Conservation (phyloP, 2,329 filamentous ascomycete species). For the Pseudocercospora pini-densiflorae region DNA sequence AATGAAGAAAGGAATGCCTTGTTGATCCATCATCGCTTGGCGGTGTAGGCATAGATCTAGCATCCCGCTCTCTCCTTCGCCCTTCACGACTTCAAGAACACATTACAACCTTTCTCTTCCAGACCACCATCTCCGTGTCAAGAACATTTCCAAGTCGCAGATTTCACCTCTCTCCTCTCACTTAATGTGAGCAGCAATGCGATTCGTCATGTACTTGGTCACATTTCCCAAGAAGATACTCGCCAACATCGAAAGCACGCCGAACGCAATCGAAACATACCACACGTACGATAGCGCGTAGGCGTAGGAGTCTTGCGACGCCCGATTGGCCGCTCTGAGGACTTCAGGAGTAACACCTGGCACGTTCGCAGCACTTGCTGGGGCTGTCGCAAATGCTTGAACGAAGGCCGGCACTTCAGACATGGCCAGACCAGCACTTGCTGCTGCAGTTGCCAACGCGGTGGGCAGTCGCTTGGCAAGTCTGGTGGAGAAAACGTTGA, state of each 20-base stretch:
- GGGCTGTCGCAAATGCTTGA: constrained; percentile 14
- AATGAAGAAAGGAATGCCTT: no score
- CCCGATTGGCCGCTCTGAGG: constrained; percentile 16
- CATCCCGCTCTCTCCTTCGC: no score
- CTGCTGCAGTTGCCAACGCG: constrained; percentile 52
- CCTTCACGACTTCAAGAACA: no score
- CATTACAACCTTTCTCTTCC: no score
- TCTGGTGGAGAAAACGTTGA: constrained; percentile 55
- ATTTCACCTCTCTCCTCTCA: neutral
- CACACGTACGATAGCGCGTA: constrained; percentile 26
- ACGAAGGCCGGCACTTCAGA: constrained; percentile 17
- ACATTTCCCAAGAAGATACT: constrained; percentile 16
- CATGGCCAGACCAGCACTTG: constrained; percentile 29
- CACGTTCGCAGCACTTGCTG: constrained; percentile 4
- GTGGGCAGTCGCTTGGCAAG: constrained; percentile 54
- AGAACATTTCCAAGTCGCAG: neutral
- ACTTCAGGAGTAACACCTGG: constrained; percentile 21
- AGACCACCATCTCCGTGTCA: neutral
- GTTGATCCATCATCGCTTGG: no score
- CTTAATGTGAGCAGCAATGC: constrained; percentile 18
- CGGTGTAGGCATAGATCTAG: no score
- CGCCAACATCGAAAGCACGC: constrained; percentile 11
- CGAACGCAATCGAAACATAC: constrained; percentile 25
- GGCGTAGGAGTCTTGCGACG: constrained; percentile 15
- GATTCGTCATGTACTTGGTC: constrained; percentile 20